Evolutionary conservation across 2,329 filamentous ascomycete genomes (phyloP), one percentile per base, ranked within the genome.

Genomic region (Pyrenophora teres): DNA sequence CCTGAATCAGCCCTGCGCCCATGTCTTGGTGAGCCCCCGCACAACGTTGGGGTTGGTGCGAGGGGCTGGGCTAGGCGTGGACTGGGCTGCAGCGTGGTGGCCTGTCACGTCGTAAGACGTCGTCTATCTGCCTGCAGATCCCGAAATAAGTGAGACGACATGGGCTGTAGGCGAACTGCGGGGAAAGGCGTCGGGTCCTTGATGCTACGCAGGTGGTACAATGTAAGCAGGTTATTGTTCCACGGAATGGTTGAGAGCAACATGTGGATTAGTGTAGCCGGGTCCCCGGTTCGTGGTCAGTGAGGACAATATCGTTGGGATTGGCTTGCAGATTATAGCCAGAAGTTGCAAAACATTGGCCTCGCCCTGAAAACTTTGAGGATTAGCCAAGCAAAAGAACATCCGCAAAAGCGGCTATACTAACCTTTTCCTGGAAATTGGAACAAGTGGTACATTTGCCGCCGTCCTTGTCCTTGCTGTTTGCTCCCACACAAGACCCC

Each of bases 71-170:
- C 38, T 43, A 30, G 27, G 27, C 27, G 10, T 30, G 39, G 33
- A 33, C 40, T 52, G 35, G 31, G 32, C 42, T 51, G 46, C 56
- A 38, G 50, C 27, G 10, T 30, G 42, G 40, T 21, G 40, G 44
- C 21, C 43, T 50, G 44, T 37, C 19, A 32, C 54, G 61, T 46
- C 9, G 67, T 65, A 53, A 35, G 27, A 69, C 60, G 38, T 64
- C 56, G 62, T 57, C 51, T 59, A 69, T 65, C 63, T 65, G 56
- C 57, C 52, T 46, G 55, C 55, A 57, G 56, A 64, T 63, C 62
- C 65, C 30, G 49, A 67, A 67, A 67, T 63, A 65, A 54, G 51
- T 59, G 57, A 61, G 57, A 63, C 63, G 62, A 62, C 65, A 67
- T 65, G 54, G 49, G 46, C 54, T 53, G 38, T 32, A 56, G 40